Evolutionary conservation across 306 rosid species (phyloP), one percentile per base, ranked within the genome.

Genomic region (Cucurbita moschata): DNA sequence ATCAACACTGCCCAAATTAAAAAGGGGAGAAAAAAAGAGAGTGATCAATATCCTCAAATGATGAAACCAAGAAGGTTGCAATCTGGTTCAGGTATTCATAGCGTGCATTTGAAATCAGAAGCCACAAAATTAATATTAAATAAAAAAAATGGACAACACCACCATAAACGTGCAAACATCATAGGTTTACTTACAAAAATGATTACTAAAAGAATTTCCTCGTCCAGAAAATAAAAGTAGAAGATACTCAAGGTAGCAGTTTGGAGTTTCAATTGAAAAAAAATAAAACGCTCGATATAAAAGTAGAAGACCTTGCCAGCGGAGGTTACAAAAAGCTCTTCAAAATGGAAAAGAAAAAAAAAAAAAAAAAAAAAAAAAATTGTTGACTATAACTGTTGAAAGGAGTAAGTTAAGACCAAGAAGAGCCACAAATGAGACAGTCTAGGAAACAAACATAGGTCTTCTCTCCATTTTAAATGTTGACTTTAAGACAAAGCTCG

Each of bases 1-100:
- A 18, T 93, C 96, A 76, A 79, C 92, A 82, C 97, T 90, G 58
- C 9, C 75, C 54, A 80, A 57, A 50, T 71, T 38, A n/a, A 14
- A 30, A 35, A 49, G 46, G 15, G 26, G 16, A 14, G 23, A 58
- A 59, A 58, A 51, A 19, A 70, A 26, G 63, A 26, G 71, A 50
- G 78, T 18, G 14, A 21, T 75, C 50, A 39, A 19, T 16, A 35
- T 8, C 52, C 37, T 38, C 40, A 53, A 5, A 37, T 18, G 18
- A 37, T 37, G 52, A 12, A 63, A 75, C 19, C 6, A 47, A 11
- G 56, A 52, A 72, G 4, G 30, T 52, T 71, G 11, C 23, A 71
- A 35, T 71, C 74, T 35, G 14, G 46, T 70, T 50, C 30, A 21
- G 38, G 9, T n/a, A 67, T 46, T 68, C 39, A 68, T 68, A 23